Percentiles rank a stretch among this genome's conserved stretches.
phyloP scores from a whole-genome alignment of 352 stramenopile genomes.

The Thraustotheca clavata region DNA sequence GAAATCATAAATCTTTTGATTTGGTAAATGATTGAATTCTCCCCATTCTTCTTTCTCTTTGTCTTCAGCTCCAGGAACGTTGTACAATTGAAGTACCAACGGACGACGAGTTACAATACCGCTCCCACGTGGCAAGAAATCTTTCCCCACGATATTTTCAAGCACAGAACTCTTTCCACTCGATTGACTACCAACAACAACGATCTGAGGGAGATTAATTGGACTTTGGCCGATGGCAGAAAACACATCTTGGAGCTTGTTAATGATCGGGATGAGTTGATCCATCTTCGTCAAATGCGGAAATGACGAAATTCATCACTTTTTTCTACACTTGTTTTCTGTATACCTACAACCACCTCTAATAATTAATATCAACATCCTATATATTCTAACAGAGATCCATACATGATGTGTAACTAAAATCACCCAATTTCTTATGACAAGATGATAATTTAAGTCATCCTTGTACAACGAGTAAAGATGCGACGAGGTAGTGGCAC shows the following conservation, averaged over 20 bases:
- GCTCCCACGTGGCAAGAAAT: constrained; percentile 94
- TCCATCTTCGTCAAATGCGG: constrained; percentile 93
- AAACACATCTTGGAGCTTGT: constrained; percentile 99
- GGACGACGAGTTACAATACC: constrained; percentile 98
- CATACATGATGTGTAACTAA: too few relatives aligned
- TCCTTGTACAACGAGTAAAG: too few relatives aligned
- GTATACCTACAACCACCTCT: too few relatives aligned
- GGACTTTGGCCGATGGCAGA: constrained; percentile 91
- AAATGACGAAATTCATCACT: too few relatives aligned
- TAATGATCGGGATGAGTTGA: constrained; percentile 98
- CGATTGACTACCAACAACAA: constrained; percentile 96
- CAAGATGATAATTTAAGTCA: too few relatives aligned
- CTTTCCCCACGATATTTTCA: constrained; percentile 92
- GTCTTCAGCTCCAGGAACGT: constrained; percentile 32
- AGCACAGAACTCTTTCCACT: constrained; percentile 95
- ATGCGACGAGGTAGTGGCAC: too few relatives aligned
- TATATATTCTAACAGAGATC: too few relatives aligned
- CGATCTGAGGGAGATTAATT: constrained; percentile 97
- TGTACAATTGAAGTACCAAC: constrained; percentile 98
- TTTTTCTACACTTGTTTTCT: too few relatives aligned
- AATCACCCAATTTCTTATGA: too few relatives aligned
- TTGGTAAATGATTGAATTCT: constrained; percentile 97
- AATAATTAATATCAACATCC: too few relatives aligned
- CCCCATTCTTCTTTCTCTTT: constrained; percentile 88
- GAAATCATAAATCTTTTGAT: constrained; percentile 96